Evolutionary conservation across 768 basidiomycete species (phyloP), one percentile per base, ranked within the genome.

Genomic region (Boletus insuetus): DNA sequence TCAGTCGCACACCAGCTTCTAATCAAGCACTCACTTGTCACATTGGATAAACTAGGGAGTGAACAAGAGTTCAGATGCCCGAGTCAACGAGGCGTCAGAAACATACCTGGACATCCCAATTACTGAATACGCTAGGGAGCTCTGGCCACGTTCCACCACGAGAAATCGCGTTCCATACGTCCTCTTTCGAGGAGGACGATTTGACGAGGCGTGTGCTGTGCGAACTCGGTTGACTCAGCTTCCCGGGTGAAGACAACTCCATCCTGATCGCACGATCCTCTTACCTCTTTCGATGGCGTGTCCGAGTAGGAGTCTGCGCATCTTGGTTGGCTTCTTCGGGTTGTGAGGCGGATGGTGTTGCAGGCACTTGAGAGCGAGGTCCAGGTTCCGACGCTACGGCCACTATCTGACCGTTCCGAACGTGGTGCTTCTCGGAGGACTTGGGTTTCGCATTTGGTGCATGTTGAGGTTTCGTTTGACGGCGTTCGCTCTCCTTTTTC

Each of bases 21-120:
- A 9, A 19, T 17, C 5, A 22, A n/a, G 0, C 22, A 62, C 73
- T 41, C 46, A 73, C 72, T 59, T 62, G 54, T 74, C 72, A 29
- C 72, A 74, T 53, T 72, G 66, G 24, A 73, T 68, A 43, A 73
- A 71, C 72, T 74, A 29, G 17, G 7, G 32, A 4, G 6, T 5
- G 12, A 31, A 39, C 31, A 26, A 22, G 6, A 9, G 9, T 43
- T 54, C 31, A 55, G 44, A 32, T 17, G 16, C 31, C n/a, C 14
- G 16, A 11, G 2, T 16, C 17, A 43, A 29, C 35, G 22, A 26
- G n/a, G 2, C 4, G 3, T 26, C 4, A 3, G 6, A 29, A 20
- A 29, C 49, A 7, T 46, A 68, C 68, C 66, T 70, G 68, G 14
- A 24, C 14, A 16, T 68, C 58, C 66, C 68, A 66, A 1, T 56